A percentile compares a stretch with the other conserved stretches of the same genome.
phyloP scores from a whole-genome alignment of 1,284 basidiomycete species.

The Somion occarium region DNA sequence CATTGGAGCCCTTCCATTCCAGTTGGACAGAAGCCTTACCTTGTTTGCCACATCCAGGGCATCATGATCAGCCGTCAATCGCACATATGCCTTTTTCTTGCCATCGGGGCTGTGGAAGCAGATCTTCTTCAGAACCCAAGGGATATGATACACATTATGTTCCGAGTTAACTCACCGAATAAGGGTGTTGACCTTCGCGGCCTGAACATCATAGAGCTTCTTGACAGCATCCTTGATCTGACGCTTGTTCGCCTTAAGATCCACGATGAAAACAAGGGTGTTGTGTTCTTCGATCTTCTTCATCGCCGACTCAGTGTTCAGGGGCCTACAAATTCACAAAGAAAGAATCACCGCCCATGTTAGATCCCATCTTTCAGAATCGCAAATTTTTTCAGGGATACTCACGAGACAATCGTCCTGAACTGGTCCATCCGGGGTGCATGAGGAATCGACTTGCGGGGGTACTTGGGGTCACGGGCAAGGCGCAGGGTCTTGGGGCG shows the following conservation, averaged over 20 bases:
- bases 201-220: constrained; percentile 97
- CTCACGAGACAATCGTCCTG: constrained; percentile 87
- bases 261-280: constrained; percentile 97
- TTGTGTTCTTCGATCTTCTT: constrained; percentile 99
- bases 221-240: constrained; percentile 99
- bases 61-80: constrained; percentile 93
- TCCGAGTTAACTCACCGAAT: constrained; percentile 66
- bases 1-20: too few species aligned
- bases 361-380: too few species aligned
- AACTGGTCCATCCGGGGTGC: constrained; percentile 97
- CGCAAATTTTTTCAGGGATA: too few species aligned
- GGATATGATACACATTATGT: too few species aligned
- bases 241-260: constrained; percentile 94
- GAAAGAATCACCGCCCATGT: background rate
- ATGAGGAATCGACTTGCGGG: constrained; percentile 91
- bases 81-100: constrained; percentile 99
- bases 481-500: constrained; percentile 94
- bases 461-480: constrained; percentile 86
- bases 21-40: too few species aligned
- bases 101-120: constrained; percentile 84
- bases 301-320: constrained; percentile 87
- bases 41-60: constrained; percentile 99
- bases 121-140: too few species aligned
- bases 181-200: constrained; percentile 95
- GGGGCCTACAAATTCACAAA: constrained; percentile 39